Evolutionary conservation across 257 asterid genomes (phyloP).

Genomic region (Osmanthus fragrans): DNA sequence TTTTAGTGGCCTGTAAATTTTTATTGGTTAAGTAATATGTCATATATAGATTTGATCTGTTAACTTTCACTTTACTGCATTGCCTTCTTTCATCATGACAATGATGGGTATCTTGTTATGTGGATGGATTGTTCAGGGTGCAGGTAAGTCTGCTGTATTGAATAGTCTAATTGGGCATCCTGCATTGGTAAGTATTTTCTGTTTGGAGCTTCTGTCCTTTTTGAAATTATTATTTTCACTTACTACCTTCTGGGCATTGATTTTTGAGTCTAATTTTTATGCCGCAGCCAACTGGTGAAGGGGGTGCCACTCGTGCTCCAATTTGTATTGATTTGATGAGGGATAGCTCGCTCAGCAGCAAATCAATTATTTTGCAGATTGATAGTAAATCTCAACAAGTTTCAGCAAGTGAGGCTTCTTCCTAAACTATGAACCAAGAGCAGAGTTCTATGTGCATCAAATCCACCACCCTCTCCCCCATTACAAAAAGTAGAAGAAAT

Average conservation of each 20-base stretch:
- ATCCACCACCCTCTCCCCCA: conserved; percentile 4
- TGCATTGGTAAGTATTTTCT: conserved; percentile 66
- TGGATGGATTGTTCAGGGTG: conserved; percentile 60
- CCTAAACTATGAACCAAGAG: conserved; percentile 16
- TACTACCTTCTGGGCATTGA: conserved; percentile 5
- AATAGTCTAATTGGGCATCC: conserved; percentile 98
- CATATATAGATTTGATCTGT: background rate
- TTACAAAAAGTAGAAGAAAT: background rate
- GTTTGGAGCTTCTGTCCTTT: conserved; percentile 5
- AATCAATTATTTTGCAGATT: conserved; percentile 80
- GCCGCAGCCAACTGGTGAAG: conserved; percentile 97
- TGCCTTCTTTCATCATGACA: background rate
- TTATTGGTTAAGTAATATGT: background rate
- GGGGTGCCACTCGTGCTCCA: conserved; percentile 99
- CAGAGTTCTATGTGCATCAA: background rate
- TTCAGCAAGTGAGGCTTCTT: conserved; percentile 73
- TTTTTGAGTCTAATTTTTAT: background rate
- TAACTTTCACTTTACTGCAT: background rate
- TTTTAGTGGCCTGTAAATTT: background rate
- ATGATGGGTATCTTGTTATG: background rate
- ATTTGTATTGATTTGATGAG: conserved; percentile 82
- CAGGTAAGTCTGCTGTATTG: conserved; percentile 97
- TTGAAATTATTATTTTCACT: background rate
- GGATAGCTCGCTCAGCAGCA: conserved; percentile 84
- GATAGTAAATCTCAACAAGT: conserved; percentile 92